Conservation (phyloP, 495 filamentous ascomycete species). For the Aspergillus egyptiacus region DNA sequence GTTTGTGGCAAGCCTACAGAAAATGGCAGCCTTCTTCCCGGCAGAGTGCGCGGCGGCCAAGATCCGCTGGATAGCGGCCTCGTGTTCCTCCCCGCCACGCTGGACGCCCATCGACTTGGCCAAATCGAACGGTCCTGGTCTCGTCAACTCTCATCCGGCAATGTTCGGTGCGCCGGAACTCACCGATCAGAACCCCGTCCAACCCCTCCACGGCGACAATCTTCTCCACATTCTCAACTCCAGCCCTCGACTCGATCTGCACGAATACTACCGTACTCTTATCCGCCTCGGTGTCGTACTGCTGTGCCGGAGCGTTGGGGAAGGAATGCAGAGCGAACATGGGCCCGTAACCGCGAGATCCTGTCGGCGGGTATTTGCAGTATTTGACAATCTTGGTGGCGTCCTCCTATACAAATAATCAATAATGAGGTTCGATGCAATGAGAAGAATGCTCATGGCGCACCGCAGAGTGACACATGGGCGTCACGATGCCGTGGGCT, state of each 20-base stretch:
- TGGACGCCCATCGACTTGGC: constrained; percentile 35
- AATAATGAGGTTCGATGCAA: too few relatives aligned
- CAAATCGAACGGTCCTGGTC: constrained; percentile 51
- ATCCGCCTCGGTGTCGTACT: constrained; percentile 35
- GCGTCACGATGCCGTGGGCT: constrained; percentile 53
- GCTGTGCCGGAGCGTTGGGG: constrained; percentile 34
- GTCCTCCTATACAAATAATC: constrained; percentile 34
- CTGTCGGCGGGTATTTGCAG: constrained; percentile 61
- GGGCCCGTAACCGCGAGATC: constrained; percentile 59
- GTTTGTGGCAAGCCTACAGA: constrained; percentile 41
- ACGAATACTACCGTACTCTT: constrained; percentile 33
- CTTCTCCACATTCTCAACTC: constrained; percentile 45
- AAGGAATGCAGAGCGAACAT: constrained; percentile 22
- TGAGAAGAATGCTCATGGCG: too few relatives aligned
- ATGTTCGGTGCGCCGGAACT: too few relatives aligned
- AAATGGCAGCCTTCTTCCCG: constrained; percentile 75
- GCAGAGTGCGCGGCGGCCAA: constrained; percentile 55
- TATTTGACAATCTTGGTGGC: constrained; percentile 53
- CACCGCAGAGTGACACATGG: constrained; percentile 28
- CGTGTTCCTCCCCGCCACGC: constrained; percentile 37
- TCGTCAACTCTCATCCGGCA: not conserved
- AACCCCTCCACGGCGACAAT: constrained; percentile 43
- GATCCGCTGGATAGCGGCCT: constrained; percentile 61
- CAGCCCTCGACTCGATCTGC: constrained; percentile 44
- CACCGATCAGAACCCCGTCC: constrained; percentile 40